Percentiles rank a stretch among this genome's conserved stretches.
Evolutionary conservation across 441 rosid species (phyloP).

Genomic region (Hypseocharis bilobata): DNA sequence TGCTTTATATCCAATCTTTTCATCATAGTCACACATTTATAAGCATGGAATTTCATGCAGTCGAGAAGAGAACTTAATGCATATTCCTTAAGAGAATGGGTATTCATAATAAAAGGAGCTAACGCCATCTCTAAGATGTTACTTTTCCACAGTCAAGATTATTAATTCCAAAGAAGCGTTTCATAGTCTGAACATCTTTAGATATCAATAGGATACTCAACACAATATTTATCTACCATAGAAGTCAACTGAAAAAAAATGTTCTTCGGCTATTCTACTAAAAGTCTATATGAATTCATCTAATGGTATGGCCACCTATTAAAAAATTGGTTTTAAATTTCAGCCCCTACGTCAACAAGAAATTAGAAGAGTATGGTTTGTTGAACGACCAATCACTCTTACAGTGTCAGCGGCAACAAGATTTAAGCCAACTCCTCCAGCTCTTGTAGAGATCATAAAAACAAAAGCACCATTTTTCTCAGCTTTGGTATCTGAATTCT

Average conservation of each 20-base stretch:
- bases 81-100: neutral
- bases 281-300: neutral
- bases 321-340: neutral
- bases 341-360: slow-evolving; percentile 3
- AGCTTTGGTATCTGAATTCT: slow-evolving; percentile 29
- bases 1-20: neutral
- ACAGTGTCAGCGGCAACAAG: slow-evolving; percentile 87
- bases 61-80: neutral
- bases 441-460: slow-evolving; percentile 85
- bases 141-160: neutral
- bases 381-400: slow-evolving; percentile 22
- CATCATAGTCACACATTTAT: neutral
- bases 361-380: neutral
- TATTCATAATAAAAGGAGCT: neutral
- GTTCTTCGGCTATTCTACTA: neutral
- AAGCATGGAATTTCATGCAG: neutral
- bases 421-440: slow-evolving; percentile 90
- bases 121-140: neutral
- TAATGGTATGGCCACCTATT: neutral
- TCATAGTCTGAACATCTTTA: too few relatives aligned
- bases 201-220: too few relatives aligned
- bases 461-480: slow-evolving; percentile 49
- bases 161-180: too few relatives aligned
- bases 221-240: too few relatives aligned
- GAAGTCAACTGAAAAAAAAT: too few relatives aligned